Evolutionary conservation across 1,139 yeast genomes (phyloP), one percentile per base, ranked within the genome.

Genomic region (Candida glucosophila): DNA sequence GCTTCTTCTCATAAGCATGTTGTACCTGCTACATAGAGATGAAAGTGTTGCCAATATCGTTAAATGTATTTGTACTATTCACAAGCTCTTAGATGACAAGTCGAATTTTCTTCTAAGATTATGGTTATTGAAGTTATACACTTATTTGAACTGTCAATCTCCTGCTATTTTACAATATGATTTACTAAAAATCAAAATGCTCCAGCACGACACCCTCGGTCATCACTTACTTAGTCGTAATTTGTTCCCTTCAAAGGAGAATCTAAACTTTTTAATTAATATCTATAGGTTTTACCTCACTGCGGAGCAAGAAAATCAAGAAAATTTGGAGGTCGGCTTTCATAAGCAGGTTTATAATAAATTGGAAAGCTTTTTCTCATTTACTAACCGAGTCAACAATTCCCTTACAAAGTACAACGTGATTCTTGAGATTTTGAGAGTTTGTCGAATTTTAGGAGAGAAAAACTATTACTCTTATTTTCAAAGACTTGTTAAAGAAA

Each of bases 171-270:
- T 54, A 7, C 71, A 75, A 28, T 77, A 66, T 44, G 56, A 69
- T 5, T 41, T 58, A 0, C 54, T 90, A 27, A 71, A 74, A 23
- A 70, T 86, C 34, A 82, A 80, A 42, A 78, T 78, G 58, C 54
- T 86, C 8, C 98, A 90, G 49, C 63, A 70, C 34, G 97, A 90
- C 44, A 73, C 90, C 0, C 51, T 86, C 28, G 67, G 77, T 10
- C 77, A 79, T 35, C 60, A 66, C 32, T 44, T 81, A 9, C 45
- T 62, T 5, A 61, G 74, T 1, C 58, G 83, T 25, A 44, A 73
- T 0, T 39, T 44, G 10, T 37, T 33, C 12, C 64, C 67, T 1
- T 39, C 53, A 1, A 45, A 44, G 25, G 34, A 36, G 8, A 49
- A 44, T 22, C 38, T 59, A 21, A 44, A 46, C 14, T 39, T 41